phyloP scores from a whole-genome alignment of 495 filamentous ascomycete genomes.

The Xylaria intraflava region DNA sequence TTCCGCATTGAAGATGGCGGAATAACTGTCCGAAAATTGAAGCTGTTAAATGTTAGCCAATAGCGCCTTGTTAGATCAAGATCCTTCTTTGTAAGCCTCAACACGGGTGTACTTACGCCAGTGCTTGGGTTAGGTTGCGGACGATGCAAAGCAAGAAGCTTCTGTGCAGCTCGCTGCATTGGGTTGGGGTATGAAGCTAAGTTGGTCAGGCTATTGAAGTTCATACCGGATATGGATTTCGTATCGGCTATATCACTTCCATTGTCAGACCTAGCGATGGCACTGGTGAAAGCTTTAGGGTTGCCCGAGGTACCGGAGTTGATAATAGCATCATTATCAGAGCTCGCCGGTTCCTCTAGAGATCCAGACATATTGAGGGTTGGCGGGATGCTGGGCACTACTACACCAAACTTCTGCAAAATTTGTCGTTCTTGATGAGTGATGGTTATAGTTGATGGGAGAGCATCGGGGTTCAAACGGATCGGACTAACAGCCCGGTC shows the following conservation, averaged over 20 bases:
- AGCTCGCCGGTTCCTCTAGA: not conserved
- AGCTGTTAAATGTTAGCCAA: conserved; percentile 7
- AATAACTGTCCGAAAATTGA: not conserved
- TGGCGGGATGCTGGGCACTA: not conserved
- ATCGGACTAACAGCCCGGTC: conserved; percentile 38
- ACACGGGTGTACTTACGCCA: not conserved
- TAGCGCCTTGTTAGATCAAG: not conserved
- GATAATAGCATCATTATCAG: not conserved
- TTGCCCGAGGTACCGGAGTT: not conserved
- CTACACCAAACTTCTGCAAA: not conserved
- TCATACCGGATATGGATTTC: conserved; percentile 23
- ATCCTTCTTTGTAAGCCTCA: not conserved
- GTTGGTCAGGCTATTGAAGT: conserved; percentile 35
- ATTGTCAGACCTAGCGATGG: not conserved
- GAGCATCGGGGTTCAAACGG: not conserved
- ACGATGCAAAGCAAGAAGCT: conserved; percentile 29
- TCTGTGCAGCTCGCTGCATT: conserved; percentile 38
- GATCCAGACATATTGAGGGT: not conserved
- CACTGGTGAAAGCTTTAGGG: not conserved
- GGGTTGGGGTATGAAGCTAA: conserved; percentile 43
- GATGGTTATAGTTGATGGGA: not conserved
- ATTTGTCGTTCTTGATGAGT: conserved; percentile 3
- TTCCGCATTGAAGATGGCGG: not conserved
- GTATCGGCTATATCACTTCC: conserved; percentile 15
- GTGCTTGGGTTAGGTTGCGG: conserved; percentile 2